These are phyloP conservation scores for Tolypocladium ophioglossoides DNA, from an alignment of 2,329 filamentous ascomycete species.

Conservation along the genomic window DNA sequence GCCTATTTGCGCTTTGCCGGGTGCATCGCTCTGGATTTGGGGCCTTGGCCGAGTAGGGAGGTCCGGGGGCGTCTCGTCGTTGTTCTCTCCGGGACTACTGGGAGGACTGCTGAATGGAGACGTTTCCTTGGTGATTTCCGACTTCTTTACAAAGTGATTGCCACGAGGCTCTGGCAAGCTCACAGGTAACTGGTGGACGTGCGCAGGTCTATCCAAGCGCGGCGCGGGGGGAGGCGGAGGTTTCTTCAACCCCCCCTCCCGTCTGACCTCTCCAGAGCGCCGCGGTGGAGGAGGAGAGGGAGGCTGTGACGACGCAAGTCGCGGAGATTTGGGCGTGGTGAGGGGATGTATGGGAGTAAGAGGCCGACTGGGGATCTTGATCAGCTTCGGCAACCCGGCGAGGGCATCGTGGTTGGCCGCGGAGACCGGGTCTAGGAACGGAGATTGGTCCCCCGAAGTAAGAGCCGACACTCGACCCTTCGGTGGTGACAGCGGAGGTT, in stretches of 20 bases:
- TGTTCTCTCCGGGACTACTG: constrained; percentile 47
- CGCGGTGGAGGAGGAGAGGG: constrained; percentile 55
- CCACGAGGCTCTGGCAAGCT: constrained; percentile 6
- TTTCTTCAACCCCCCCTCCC: constrained; percentile 33
- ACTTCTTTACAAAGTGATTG: constrained; percentile 6
- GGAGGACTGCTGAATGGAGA: constrained; percentile 87
- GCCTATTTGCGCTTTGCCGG: constrained; percentile 10
- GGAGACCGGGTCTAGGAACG: constrained; percentile 38
- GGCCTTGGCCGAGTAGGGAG: constrained; percentile 42
- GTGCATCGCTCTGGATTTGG: constrained; percentile 12
- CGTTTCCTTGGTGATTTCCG: constrained; percentile 26
- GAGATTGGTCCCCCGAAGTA: constrained; percentile 28
- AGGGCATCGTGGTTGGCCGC: constrained; percentile 29
- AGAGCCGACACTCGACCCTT: constrained; percentile 30
- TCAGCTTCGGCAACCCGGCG: constrained; percentile 31
- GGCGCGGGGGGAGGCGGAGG: constrained; percentile 65
- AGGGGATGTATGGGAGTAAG: constrained; percentile 37
- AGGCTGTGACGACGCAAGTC: constrained; percentile 35
- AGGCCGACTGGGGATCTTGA: constrained; percentile 45
- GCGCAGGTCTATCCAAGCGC: constrained; percentile 57
- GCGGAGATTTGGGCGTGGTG: constrained; percentile 30
- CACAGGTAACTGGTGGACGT: constrained; percentile 15
- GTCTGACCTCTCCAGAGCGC: constrained; percentile 47
- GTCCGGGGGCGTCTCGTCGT: constrained; percentile 39
- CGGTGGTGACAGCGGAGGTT: constrained; percentile 60